phyloP scores from a whole-genome alignment of 2,329 filamentous ascomycete genomes.

The Exophiala bonariae region DNA sequence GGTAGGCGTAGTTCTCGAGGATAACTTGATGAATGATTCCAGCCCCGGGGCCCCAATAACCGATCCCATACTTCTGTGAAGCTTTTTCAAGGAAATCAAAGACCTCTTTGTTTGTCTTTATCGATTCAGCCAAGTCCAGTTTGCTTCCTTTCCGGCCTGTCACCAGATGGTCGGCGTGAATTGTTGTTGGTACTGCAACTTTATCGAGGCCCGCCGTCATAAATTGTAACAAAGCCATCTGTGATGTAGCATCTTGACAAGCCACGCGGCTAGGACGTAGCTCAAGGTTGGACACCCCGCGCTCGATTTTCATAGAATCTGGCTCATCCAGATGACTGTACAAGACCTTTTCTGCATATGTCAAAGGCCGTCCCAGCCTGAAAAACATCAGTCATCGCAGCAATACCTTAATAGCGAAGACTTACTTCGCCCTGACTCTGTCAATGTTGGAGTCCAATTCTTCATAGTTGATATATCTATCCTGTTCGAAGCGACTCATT shows the following conservation, averaged over 20 bases:
- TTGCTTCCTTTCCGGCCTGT: constrained; percentile 89
- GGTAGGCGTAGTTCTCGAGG: constrained; percentile 98
- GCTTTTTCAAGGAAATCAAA: constrained; percentile 94
- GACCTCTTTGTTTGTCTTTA: constrained; percentile 97
- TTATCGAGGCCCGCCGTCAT: constrained; percentile 97
- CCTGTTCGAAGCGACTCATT: constrained; percentile 94
- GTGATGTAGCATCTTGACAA: constrained; percentile 98
- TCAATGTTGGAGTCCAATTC: constrained; percentile 32
- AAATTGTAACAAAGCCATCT: constrained; percentile 99
- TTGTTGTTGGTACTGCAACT: constrained; percentile 89
- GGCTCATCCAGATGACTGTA: constrained; percentile 99
- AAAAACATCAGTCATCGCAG: constrained; percentile 77
- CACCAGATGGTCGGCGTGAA: constrained; percentile 99
- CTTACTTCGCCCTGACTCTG: background rate
- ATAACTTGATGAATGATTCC: constrained; percentile 99
- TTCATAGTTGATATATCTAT: constrained; percentile 96
- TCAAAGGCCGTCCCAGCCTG: constrained; percentile 88
- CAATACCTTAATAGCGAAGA: constrained; percentile 78
- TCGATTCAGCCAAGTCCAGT: constrained; percentile 87
- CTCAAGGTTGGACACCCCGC: constrained; percentile 92
- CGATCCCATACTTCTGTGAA: constrained; percentile 98
- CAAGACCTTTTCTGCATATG: constrained; percentile 96
- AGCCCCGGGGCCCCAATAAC: constrained; percentile 97
- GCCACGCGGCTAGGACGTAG: constrained; percentile 95
- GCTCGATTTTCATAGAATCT: constrained; percentile 91